Conservation (phyloP, 1,284 basidiomycete species). For the Athelia psychrophila region DNA sequence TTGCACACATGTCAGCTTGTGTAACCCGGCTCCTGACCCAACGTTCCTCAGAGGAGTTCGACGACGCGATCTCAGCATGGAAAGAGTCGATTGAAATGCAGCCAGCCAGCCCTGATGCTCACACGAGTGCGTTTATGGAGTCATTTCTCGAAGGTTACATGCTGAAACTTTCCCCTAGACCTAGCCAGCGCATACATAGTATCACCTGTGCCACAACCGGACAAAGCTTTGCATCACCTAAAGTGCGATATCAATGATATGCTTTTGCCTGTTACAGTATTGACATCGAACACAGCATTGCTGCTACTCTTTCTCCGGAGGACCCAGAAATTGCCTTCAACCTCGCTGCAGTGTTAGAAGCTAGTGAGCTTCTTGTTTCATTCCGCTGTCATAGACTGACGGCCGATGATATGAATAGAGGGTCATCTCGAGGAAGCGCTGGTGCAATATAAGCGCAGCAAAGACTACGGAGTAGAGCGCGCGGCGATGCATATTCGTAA, state of each 20-base stretch:
- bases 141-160: constrained; percentile 6
- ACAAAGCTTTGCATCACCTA: constrained; percentile 88
- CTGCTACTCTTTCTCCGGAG: constrained; percentile 82
- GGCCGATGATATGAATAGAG: constrained; percentile 37
- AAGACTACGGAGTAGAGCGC: constrained; percentile 78
- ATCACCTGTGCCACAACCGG: constrained; percentile 80
- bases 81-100: constrained; percentile 82
- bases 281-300: constrained; percentile 58
- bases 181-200: constrained; percentile 94
- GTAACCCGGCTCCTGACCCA: constrained; percentile 11
- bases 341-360: constrained; percentile 88
- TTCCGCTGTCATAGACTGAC: constrained; percentile 29
- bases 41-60: constrained; percentile 69
- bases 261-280: constrained; percentile 19
- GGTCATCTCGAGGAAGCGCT: constrained; percentile 81
- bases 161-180: constrained; percentile 46
- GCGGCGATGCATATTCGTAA: constrained; percentile 87
- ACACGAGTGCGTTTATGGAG: constrained; percentile 71
- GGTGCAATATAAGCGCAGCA: constrained; percentile 76
- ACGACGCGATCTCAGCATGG: constrained; percentile 84
- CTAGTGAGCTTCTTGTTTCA: constrained; percentile 51
- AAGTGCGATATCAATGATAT: constrained; percentile 47
- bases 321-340: constrained; percentile 96
- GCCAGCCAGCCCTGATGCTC: constrained; percentile 86
- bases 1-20: constrained; percentile 17